Base-by-base conservation (phyloP, 805 yeast genomes). In the Ascoidea asiatica region DNA sequence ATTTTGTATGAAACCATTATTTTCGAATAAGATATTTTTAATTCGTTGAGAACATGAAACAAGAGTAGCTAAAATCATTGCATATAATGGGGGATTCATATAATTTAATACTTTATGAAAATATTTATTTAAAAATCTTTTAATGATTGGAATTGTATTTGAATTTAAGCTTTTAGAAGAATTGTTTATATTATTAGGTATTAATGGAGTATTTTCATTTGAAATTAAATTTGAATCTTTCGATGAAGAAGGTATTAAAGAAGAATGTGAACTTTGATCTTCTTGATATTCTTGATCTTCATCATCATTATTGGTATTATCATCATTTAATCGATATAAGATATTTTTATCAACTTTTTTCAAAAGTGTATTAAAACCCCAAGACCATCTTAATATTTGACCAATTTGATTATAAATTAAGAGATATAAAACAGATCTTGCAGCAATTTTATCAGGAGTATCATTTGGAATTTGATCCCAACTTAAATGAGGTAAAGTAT, bases 31-130 rank as follows among this genome's bases (percentile, higher is more conserved):
- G 37, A 63, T 55, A 35, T 58, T 50, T 53, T 73, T 73, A 33
- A 76, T 55, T 3, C 62, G 57, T 4, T 78, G 76, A 19, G 77
- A 63, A 1, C 77, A 65, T 5, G 82, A 83, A 29, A 78, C 76
- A n/a, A 73, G 46, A 19, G 78, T 66, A n/a, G 81, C 74, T 2
- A 71, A 49, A 5, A 75, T 55, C 82, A 77, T 77, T 22, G 84
- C 69, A 64, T 77, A 77, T 46, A 77, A 62, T 5, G 84, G 84
- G 2, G 81, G 81, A 55, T 77, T 77, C 83, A 78, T 77, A 55
- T 72, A 72, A 33, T 53, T 48, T 44, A 59, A 50, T 37, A 67
- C 47, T 33, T 52, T 48, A 18, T 44, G 43, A 7, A 56, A 48
- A 18, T n/a, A 8, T 21, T 15, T 19, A 21, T 19, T 47, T 6